Conservation (phyloP, 495 filamentous ascomycete species). For the Thermochaetoides thermophila region DNA sequence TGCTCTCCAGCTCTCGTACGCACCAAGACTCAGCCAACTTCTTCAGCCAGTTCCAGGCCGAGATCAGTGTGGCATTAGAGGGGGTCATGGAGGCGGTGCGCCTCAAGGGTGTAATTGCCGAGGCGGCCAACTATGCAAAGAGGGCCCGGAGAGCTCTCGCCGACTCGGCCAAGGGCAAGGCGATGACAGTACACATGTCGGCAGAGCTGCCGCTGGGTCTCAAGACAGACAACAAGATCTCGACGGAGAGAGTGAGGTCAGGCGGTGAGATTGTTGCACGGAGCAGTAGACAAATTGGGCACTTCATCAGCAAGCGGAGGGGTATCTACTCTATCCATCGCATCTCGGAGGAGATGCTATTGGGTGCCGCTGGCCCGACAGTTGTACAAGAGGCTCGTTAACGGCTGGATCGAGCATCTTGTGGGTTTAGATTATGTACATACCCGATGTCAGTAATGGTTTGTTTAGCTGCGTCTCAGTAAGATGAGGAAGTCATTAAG, state of each 20-base stretch:
- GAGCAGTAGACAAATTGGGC: constrained; percentile 53
- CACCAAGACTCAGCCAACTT: constrained; percentile 42
- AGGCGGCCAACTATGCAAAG: constrained; percentile 52
- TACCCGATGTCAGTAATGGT: too few relatives aligned
- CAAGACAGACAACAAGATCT: constrained; percentile 39
- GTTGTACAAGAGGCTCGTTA: constrained; percentile 11
- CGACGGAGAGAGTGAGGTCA: constrained; percentile 40
- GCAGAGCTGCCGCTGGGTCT: constrained; percentile 51
- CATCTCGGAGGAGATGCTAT: constrained; percentile 35
- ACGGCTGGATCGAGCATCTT: neutral
- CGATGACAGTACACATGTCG: constrained; percentile 7
- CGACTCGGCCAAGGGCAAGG: constrained; percentile 7
- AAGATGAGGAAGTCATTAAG: too few relatives aligned
- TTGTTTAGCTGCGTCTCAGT: too few relatives aligned
- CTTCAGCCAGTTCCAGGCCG: constrained; percentile 51
- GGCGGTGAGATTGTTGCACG: constrained; percentile 49
- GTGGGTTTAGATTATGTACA: neutral
- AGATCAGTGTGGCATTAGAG: constrained; percentile 61
- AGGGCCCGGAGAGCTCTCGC: constrained; percentile 21
- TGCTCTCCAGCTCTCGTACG: constrained; percentile 26
- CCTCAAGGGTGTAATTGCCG: constrained; percentile 50
- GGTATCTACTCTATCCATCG: constrained; percentile 65
- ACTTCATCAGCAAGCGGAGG: constrained; percentile 54
- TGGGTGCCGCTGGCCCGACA: constrained; percentile 3
- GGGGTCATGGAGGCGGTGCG: constrained; percentile 61